A percentile compares a stretch with the other conserved stretches of the same genome.
phyloP scores from a whole-genome alignment of 225 moss, liverwort and hornwort genomes.

The Ulota crispa region DNA sequence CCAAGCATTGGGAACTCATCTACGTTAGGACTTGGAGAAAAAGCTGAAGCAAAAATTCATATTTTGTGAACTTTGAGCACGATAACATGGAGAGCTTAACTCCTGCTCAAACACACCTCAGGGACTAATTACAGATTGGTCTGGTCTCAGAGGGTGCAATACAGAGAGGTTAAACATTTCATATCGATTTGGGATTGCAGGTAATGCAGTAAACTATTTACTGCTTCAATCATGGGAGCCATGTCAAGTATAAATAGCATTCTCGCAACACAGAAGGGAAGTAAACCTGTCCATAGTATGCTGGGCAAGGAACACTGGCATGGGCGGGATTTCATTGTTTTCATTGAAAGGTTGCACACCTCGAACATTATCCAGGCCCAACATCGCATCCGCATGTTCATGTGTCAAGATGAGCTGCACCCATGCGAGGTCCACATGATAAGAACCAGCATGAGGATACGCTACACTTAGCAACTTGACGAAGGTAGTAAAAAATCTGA shows the following conservation, averaged over 20 bases:
- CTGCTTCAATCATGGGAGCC: background rate
- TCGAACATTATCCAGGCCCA: conserved; percentile 93
- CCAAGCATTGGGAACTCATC: background rate
- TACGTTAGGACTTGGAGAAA: background rate
- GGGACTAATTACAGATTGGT: conserved; percentile 2
- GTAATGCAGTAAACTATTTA: background rate
- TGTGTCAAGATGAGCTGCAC: conserved; percentile 97
- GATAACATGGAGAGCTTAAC: background rate
- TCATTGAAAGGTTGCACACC: conserved; percentile 78
- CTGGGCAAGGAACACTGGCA: conserved; percentile 78
- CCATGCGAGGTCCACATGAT: conserved; percentile 18
- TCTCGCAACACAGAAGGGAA: conserved; percentile 1
- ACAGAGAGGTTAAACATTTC: background rate
- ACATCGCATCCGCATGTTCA: conserved; percentile 95
- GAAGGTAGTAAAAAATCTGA: background rate
- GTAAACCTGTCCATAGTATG: conserved; percentile 81
- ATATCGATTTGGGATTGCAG: background rate
- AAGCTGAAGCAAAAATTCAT: background rate
- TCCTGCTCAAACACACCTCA: background rate
- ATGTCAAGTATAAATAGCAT: background rate
- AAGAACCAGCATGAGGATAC: conserved; percentile 19
- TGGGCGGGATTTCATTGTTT: conserved; percentile 66
- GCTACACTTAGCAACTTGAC: background rate
- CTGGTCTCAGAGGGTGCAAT: background rate
- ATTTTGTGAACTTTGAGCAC: background rate